A percentile compares a stretch with the other conserved stretches of the same genome.
phyloP scores from a whole-genome alignment of 2,329 filamentous ascomycete genomes.

The Penicillium hordei region DNA sequence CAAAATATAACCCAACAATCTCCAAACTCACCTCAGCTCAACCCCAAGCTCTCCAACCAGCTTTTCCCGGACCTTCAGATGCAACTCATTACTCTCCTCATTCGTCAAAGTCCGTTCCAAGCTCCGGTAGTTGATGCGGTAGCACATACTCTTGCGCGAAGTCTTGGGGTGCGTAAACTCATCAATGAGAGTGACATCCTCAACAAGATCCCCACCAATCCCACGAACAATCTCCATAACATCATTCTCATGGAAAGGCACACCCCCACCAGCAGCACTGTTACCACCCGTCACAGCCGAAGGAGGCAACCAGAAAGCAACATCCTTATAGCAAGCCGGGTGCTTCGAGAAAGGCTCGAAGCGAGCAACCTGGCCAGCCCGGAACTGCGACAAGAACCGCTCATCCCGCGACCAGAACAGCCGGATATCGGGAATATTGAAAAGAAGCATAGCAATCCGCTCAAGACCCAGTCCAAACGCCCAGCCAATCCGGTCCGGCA shows the following conservation, averaged over 20 bases:
- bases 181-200: slow-evolving; percentile 83
- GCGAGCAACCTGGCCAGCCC: slow-evolving; percentile 53
- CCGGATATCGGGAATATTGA: slow-evolving; percentile 92
- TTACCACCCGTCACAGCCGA: slow-evolving; percentile 38
- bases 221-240: slow-evolving; percentile 92
- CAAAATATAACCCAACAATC: slow-evolving; percentile 5
- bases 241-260: slow-evolving; percentile 85
- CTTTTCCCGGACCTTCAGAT: slow-evolving; percentile 64
- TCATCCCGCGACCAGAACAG: slow-evolving; percentile 90
- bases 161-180: slow-evolving; percentile 87
- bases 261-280: slow-evolving; percentile 39
- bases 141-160: slow-evolving; percentile 79
- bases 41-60: slow-evolving; percentile 73
- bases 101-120: slow-evolving; percentile 88
- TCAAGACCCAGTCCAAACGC: slow-evolving; percentile 94
- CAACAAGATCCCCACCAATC: slow-evolving; percentile 77
- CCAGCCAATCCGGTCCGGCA: slow-evolving; percentile 79
- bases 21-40: slow-evolving; percentile 62
- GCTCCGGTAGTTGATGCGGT: slow-evolving; percentile 90
- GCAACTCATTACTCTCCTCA: slow-evolving; percentile 72
- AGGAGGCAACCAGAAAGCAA: slow-evolving; percentile 81
- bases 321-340: slow-evolving; percentile 85
- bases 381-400: slow-evolving; percentile 85
- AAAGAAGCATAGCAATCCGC: slow-evolving; percentile 94
- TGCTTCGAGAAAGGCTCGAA: slow-evolving; percentile 91